Conservation (phyloP, 106 monocot species). For the Dendrobium huoshanense region DNA sequence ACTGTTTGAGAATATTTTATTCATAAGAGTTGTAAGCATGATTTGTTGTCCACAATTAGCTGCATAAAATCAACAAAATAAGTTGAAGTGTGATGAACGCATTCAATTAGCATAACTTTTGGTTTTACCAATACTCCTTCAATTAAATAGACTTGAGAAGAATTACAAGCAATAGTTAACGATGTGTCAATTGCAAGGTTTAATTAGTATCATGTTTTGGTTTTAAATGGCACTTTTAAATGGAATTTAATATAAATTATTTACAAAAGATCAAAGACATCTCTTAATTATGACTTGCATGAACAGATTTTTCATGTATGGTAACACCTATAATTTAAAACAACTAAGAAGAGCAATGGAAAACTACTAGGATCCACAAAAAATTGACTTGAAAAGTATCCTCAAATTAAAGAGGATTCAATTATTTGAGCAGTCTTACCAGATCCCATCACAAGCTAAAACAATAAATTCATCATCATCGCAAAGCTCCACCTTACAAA, state of each 20-base stretch:
- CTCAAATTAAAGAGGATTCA: neutral
- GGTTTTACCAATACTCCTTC: neutral
- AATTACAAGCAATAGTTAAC: neutral
- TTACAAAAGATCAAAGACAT: too few species aligned
- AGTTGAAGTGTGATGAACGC: neutral
- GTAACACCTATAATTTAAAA: too few species aligned
- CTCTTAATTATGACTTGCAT: too few species aligned
- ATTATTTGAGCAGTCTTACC: conserved; percentile 21
- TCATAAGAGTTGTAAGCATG: too few species aligned
- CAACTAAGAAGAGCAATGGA: neutral
- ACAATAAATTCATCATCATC: conserved; percentile 92
- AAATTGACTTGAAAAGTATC: neutral
- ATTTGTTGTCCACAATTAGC: too few species aligned
- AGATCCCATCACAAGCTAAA: conserved; percentile 94
- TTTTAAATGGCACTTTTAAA: neutral
- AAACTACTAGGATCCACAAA: neutral
- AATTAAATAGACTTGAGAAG: neutral
- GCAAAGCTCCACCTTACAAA: conserved; percentile 71
- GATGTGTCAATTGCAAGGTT: neutral
- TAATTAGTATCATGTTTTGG: neutral
- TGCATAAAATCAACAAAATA: too few species aligned
- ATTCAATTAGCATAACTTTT: neutral
- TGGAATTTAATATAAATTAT: neutral
- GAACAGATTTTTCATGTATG: too few species aligned
- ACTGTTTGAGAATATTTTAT: neutral